Evolutionary conservation across 177 flowering plant genomes (phyloP).

Genomic region (Vitis hybrid): DNA sequence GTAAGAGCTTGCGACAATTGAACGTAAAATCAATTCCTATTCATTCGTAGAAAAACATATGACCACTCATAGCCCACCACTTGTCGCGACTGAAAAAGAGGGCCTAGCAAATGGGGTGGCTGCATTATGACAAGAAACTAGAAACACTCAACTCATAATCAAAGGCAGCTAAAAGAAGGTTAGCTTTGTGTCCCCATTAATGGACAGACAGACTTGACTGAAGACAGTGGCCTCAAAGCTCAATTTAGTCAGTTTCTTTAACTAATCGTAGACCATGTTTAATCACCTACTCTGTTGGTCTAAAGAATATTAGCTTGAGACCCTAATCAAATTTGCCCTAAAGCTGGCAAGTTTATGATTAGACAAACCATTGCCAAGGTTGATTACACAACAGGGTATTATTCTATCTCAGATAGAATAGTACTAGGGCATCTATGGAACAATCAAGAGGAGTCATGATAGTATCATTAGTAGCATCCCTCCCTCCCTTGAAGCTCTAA

Average conservation of each 20-base stretch:
- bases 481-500: background rate
- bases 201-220: background rate
- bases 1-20: no score
- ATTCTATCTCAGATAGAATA: background rate
- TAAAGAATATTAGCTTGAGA: background rate
- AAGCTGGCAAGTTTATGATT: background rate
- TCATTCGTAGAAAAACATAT: no score
- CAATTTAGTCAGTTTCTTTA: no score
- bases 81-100: no score
- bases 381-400: background rate
- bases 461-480: background rate
- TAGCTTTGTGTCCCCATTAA: no score
- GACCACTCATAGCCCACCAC: no score
- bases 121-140: background rate
- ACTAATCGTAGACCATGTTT: no score
- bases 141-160: background rate
- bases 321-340: background rate
- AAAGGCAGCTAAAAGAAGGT: no score
- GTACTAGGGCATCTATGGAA: background rate
- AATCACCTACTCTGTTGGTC: background rate
- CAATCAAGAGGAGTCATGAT: conserved; percentile 3
- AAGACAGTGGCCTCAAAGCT: no score
- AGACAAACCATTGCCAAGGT: conserved; percentile 5
- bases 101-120: background rate
- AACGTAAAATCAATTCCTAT: no score